Percentiles rank a stretch among this genome's conserved stretches.
phyloP scores from a whole-genome alignment of 768 basidiomycete genomes.

The Pulveroboletus sp. region DNA sequence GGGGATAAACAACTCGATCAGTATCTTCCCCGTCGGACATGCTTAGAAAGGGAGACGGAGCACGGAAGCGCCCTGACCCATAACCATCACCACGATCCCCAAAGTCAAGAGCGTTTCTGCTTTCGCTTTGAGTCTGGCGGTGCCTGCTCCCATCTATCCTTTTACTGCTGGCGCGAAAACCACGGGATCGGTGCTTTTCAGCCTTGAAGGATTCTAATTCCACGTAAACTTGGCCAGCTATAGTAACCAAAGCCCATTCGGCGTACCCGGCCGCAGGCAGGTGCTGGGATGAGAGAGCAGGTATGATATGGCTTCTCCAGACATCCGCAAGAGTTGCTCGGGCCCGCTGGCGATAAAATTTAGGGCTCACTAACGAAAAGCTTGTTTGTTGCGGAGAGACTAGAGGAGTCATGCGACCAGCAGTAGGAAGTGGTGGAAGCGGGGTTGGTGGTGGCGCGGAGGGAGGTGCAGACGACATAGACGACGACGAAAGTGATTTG shows the following conservation, averaged over 20 bases:
- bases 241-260: slow-evolving; percentile 31
- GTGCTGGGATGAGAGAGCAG: slow-evolving; percentile 42
- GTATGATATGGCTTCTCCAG: slow-evolving; percentile 59
- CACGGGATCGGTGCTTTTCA: not conserved
- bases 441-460: slow-evolving; percentile 26
- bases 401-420: slow-evolving; percentile 26
- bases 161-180: not conserved
- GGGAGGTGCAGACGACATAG: slow-evolving; percentile 20
- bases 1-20: slow-evolving; percentile 30
- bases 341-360: slow-evolving; percentile 55
- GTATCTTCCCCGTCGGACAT: slow-evolving; percentile 12
- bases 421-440: slow-evolving; percentile 30
- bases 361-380: slow-evolving; percentile 8
- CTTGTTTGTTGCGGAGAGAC: slow-evolving; percentile 17
- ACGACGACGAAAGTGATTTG: slow-evolving; percentile 28
- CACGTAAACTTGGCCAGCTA: slow-evolving; percentile 16
- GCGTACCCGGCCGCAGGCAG: slow-evolving; percentile 32
- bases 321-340: slow-evolving; percentile 67
- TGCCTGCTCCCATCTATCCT: slow-evolving; percentile 38
- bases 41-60: slow-evolving; percentile 21
- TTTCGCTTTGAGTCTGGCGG: slow-evolving; percentile 44
- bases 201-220: slow-evolving; percentile 18
- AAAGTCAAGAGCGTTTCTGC: slow-evolving; percentile 39
- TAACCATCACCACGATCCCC: slow-evolving; percentile 16
- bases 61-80: slow-evolving; percentile 28